A percentile compares a stretch with the other conserved stretches of the same genome.
phyloP scores from a whole-genome alignment of 2,329 filamentous ascomycete genomes.

The Xylaria sp. region DNA sequence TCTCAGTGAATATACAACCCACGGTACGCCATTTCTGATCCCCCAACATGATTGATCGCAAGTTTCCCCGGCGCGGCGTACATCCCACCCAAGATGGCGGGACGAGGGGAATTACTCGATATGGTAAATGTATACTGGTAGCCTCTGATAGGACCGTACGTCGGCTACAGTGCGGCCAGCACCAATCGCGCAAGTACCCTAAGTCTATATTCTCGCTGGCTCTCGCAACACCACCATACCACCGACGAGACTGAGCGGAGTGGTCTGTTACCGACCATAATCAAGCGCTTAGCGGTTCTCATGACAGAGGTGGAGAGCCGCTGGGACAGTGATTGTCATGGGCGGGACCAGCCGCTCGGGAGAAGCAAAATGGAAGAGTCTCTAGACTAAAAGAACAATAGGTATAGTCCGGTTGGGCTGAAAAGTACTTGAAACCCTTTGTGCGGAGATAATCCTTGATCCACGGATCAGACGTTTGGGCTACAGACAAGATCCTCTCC shows the following conservation, averaged over 20 bases:
- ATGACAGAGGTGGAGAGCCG: background rate
- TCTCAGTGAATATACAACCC: background rate
- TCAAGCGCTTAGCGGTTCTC: background rate
- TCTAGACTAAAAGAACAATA: background rate
- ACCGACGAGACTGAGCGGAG: background rate
- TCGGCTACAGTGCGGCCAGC: background rate
- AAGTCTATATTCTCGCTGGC: background rate
- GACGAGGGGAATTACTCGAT: slow-evolving; percentile 5
- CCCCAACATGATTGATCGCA: slow-evolving; percentile 23
- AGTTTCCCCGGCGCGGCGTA: slow-evolving; percentile 17
- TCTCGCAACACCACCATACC: background rate
- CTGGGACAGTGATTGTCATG: background rate
- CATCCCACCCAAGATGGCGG: slow-evolving; percentile 20
- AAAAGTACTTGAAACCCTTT: background rate
- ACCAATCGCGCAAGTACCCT: no score
- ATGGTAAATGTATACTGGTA: background rate
- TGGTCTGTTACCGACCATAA: background rate
- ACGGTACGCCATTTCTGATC: slow-evolving; percentile 19
- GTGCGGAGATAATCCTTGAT: background rate
- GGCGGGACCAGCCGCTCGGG: background rate
- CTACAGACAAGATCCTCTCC: background rate
- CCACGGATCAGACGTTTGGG: background rate
- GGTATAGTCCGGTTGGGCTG: background rate
- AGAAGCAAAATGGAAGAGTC: background rate
- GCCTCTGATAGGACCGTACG: background rate